These are phyloP conservation scores for Chaetomiaceae sp. DNA, from an alignment of 2,329 filamentous ascomycete genomes.

Conservation along the genomic window DNA sequence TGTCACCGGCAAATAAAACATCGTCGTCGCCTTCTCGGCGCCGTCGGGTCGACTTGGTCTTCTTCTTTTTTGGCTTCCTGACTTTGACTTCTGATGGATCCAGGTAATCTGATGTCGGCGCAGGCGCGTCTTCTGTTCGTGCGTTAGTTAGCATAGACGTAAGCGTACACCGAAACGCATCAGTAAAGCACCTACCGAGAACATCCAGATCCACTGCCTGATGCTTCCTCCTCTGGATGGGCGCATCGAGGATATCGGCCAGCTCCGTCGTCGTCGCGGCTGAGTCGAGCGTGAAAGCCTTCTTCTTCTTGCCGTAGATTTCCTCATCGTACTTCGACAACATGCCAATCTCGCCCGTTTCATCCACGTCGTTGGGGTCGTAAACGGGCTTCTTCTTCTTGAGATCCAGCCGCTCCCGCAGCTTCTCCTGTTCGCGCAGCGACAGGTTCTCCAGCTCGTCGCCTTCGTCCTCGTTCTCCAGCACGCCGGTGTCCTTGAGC, in stretches of 20 bases:
- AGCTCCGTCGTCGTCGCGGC: constrained; percentile 64
- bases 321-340: constrained; percentile 94
- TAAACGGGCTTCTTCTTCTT: constrained; percentile 91
- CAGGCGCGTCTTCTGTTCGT: constrained; percentile 46
- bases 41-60: constrained; percentile 67
- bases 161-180: not conserved
- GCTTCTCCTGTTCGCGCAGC: constrained; percentile 63
- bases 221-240: constrained; percentile 55
- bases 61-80: constrained; percentile 91
- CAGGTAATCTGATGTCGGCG: constrained; percentile 77
- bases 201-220: constrained; percentile 75
- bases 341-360: constrained; percentile 59
- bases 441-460: constrained; percentile 81
- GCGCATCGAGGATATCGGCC: constrained; percentile 47
- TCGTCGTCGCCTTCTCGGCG: constrained; percentile 61
- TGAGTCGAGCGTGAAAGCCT: constrained; percentile 79
- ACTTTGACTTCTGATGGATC: constrained; percentile 83
- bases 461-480: constrained; percentile 76
- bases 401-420: constrained; percentile 69
- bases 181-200: constrained; percentile 35
- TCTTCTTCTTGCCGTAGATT: constrained; percentile 82
- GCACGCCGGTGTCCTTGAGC: constrained; percentile 85
- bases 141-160: constrained; percentile 28
- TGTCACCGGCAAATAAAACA: constrained; percentile 42
- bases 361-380: constrained; percentile 71